A percentile compares a stretch with the other conserved stretches of the same genome.
Conservation (phyloP, 2,329 filamentous ascomycete genomes). For the Bimuria novae-zelandiae region DNA sequence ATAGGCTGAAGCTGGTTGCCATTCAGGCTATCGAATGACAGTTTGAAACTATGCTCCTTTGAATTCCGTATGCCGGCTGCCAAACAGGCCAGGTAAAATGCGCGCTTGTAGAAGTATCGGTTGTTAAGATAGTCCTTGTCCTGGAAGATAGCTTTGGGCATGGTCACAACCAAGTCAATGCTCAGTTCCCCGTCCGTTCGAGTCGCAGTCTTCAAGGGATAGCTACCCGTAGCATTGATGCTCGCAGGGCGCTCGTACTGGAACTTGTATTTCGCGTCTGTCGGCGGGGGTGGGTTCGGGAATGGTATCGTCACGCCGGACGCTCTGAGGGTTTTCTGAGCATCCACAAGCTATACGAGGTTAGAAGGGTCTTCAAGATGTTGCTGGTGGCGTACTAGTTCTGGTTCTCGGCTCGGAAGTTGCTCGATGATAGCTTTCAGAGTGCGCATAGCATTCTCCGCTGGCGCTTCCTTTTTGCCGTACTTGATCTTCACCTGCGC, state of each 20-base stretch:
- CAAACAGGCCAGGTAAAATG: constrained; percentile 87
- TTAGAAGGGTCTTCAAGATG: constrained; percentile 13
- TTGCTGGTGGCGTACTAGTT: constrained; percentile 43
- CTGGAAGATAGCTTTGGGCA: constrained; percentile 80
- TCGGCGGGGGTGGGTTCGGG: constrained; percentile 75
- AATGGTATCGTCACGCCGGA: constrained; percentile 78
- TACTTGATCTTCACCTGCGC: constrained; percentile 62
- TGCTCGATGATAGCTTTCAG: constrained; percentile 63
- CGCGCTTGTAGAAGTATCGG: constrained; percentile 92
- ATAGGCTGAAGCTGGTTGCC: constrained; percentile 79
- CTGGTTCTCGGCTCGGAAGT: constrained; percentile 56
- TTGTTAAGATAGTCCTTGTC: constrained; percentile 94
- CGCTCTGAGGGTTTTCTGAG: constrained; percentile 67
- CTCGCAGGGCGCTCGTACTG: constrained; percentile 74
- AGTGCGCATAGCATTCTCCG: constrained; percentile 57
- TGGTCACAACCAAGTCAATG: constrained; percentile 84
- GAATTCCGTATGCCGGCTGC: constrained; percentile 69
- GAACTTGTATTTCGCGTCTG: constrained; percentile 80
- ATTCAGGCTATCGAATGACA: constrained; percentile 69
- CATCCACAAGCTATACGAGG: constrained; percentile 66
- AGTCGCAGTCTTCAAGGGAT: constrained; percentile 74
- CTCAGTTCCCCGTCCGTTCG: constrained; percentile 63
- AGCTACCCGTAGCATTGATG: constrained; percentile 89
- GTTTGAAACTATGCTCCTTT: constrained; percentile 58
- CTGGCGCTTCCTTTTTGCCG: constrained; percentile 58